A percentile compares a stretch with the other conserved stretches of the same genome.
These are phyloP conservation scores for Hebeloma cylindrosporum DNA, from an alignment of 768 basidiomycete species.

Conservation along the genomic window DNA sequence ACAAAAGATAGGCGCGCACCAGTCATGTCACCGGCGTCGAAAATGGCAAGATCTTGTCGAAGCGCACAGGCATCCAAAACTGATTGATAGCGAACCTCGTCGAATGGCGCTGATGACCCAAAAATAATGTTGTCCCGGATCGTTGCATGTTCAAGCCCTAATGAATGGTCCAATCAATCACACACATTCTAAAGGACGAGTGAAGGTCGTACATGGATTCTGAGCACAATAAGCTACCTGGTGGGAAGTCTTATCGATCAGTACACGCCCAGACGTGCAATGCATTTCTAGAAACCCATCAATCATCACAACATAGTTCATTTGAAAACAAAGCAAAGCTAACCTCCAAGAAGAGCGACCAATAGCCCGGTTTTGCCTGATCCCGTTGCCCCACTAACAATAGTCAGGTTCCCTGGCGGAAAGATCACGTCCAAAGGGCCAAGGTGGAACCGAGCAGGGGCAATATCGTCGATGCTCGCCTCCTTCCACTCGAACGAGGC, in stretches of 20 bases:
- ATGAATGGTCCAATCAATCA: background rate
- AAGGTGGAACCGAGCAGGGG: constrained; percentile 48
- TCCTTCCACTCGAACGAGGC: constrained; percentile 62
- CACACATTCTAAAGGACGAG: background rate
- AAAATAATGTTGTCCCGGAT: constrained; percentile 84
- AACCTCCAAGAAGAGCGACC: constrained; percentile 66
- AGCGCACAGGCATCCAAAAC: constrained; percentile 79
- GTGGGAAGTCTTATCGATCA: constrained; percentile 55
- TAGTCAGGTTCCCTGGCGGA: constrained; percentile 53
- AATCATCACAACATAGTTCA: constrained; percentile 2
- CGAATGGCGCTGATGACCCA: constrained; percentile 56
- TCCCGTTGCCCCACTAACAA: constrained; percentile 66
- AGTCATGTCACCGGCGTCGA: constrained; percentile 78
- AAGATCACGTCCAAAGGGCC: constrained; percentile 59
- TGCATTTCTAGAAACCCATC: constrained; percentile 50
- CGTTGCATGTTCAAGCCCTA: constrained; percentile 79
- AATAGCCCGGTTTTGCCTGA: constrained; percentile 70
- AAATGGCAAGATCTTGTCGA: constrained; percentile 63
- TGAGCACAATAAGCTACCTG: constrained; percentile 71
- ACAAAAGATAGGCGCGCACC: constrained; percentile 35
- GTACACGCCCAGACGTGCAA: constrained; percentile 52
- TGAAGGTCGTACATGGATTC: constrained; percentile 48
- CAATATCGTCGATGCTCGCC: constrained; percentile 23
- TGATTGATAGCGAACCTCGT: constrained; percentile 60
- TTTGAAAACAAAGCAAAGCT: constrained; percentile 3